Conservation (phyloP, 306 rosid species). For the Vigna nakashimae region DNA sequence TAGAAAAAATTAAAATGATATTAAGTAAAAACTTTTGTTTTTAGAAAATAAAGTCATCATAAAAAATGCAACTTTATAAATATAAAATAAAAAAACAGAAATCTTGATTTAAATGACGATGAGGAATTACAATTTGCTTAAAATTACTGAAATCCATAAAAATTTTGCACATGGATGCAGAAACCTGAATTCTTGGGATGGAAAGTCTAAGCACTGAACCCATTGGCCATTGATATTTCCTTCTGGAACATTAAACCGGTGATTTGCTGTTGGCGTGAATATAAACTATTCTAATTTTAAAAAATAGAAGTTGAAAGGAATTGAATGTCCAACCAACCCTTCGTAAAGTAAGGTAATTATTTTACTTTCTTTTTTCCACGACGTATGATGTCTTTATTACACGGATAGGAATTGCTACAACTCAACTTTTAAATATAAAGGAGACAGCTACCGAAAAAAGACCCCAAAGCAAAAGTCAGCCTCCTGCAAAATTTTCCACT, state of each 20-base stretch:
- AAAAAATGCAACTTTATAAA: too few relatives aligned
- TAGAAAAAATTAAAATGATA: too few relatives aligned
- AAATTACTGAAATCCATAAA: too few relatives aligned
- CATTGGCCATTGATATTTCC: not conserved
- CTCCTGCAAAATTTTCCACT: conserved; percentile 36
- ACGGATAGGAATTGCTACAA: not conserved
- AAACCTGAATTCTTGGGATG: not conserved
- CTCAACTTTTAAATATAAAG: not conserved
- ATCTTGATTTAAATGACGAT: too few relatives aligned
- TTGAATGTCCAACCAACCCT: not conserved
- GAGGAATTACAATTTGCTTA: too few relatives aligned
- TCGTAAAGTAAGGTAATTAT: not conserved
- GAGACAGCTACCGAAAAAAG: not conserved
- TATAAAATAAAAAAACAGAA: too few relatives aligned
- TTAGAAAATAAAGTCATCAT: too few relatives aligned
- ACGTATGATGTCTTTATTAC: conserved; percentile 13
- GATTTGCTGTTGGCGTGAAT: not conserved
- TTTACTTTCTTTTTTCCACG: not conserved
- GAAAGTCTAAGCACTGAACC: not conserved
- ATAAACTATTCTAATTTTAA: not conserved
- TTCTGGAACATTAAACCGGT: not conserved
- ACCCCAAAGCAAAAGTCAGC: not conserved
- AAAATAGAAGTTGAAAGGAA: not conserved
- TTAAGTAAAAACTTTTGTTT: too few relatives aligned
- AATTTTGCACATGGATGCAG: too few relatives aligned